Percentiles rank a stretch among this genome's conserved stretches.
Conservation (phyloP, 768 basidiomycete genomes). For the Psilocybe tampanensis region DNA sequence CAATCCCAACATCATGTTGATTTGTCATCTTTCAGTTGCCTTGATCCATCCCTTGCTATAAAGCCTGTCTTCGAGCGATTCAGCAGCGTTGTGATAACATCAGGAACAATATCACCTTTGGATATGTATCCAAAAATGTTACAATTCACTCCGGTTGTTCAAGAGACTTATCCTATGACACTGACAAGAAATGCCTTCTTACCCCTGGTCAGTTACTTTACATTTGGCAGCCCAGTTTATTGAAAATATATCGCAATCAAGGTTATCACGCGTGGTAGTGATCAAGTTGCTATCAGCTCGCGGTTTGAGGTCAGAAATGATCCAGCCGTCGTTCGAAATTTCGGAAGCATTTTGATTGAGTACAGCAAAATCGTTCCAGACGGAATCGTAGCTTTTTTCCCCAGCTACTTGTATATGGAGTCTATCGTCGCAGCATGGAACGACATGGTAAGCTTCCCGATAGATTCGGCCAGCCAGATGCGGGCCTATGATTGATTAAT, state of each 20-base stretch:
- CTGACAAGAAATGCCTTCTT: slow-evolving; percentile 94
- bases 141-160: slow-evolving; percentile 94
- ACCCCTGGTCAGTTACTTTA: slow-evolving; percentile 67
- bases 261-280: slow-evolving; percentile 98
- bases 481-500: not conserved
- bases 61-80: slow-evolving; percentile 98
- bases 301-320: slow-evolving; percentile 99
- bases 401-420: slow-evolving; percentile 99
- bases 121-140: slow-evolving; percentile 99
- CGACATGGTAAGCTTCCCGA: slow-evolving; percentile 79
- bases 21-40: slow-evolving; percentile 60
- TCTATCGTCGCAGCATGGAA: slow-evolving; percentile 99
- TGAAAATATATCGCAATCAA: slow-evolving; percentile 29
- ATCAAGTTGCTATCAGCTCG: slow-evolving; percentile 98
- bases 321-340: slow-evolving; percentile 98
- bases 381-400: slow-evolving; percentile 98
- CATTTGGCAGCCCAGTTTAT: slow-evolving; percentile 3
- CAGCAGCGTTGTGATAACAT: slow-evolving; percentile 97
- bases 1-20: not conserved
- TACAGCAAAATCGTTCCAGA: slow-evolving; percentile 98
- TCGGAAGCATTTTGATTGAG: slow-evolving; percentile 96
- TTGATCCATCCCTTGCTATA: slow-evolving; percentile 97
- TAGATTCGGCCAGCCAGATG: not conserved
- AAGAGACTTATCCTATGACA: slow-evolving; percentile 98
- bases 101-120: slow-evolving; percentile 95